phyloP scores from a whole-genome alignment of 352 stramenopile species.

The Phytopythium cucurbitacearum region DNA sequence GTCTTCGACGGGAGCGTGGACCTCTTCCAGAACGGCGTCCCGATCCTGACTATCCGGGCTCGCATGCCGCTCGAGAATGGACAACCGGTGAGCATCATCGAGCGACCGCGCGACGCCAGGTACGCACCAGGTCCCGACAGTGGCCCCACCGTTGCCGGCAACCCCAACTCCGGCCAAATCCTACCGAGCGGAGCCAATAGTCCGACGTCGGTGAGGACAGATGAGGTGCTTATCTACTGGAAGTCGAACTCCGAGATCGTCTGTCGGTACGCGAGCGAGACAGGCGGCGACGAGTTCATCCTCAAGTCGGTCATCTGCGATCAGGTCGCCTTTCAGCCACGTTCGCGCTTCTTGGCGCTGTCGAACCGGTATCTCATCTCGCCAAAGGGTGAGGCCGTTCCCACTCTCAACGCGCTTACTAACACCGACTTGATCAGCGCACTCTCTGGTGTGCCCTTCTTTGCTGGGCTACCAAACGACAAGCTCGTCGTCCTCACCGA shows the following conservation, averaged over 20 bases:
- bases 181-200: too few relatives aligned
- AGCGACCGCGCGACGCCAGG: constrained; percentile 1
- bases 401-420: constrained; percentile 57
- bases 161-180: too few relatives aligned
- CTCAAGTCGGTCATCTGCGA: constrained; percentile 52
- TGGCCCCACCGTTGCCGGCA: not conserved
- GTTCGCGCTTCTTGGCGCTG: constrained; percentile 36
- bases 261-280: constrained; percentile 59
- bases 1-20: constrained; percentile 50
- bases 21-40: constrained; percentile 39
- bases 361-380: constrained; percentile 31
- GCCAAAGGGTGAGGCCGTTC: constrained; percentile 9
- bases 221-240: constrained; percentile 64
- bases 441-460: constrained; percentile 66
- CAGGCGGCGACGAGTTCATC: constrained; percentile 53
- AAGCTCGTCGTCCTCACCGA: constrained; percentile 63
- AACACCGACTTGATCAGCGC: constrained; percentile 66
- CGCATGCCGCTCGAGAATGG: constrained; percentile 15
- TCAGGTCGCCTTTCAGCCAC: constrained; percentile 36
- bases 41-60: constrained; percentile 34
- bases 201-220: constrained; percentile 16
- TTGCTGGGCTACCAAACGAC: constrained; percentile 49
- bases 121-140: not conserved
- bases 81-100: constrained; percentile 3
- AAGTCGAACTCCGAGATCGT: constrained; percentile 52